phyloP scores from a whole-genome alignment of 805 yeast genomes.

The Ogataea angusta region DNA sequence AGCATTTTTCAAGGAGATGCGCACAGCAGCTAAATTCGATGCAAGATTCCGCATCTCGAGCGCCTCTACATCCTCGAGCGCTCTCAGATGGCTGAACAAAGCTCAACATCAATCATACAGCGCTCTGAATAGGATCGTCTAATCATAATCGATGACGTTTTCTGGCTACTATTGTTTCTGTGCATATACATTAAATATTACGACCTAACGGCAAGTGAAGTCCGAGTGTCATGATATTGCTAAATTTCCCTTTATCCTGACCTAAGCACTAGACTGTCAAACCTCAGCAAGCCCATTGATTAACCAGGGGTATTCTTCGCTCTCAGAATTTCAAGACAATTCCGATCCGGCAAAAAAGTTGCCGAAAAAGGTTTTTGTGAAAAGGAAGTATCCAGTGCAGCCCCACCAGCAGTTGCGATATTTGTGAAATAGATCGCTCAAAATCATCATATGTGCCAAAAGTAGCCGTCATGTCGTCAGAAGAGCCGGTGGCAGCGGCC shows the following conservation, averaged over 20 bases:
- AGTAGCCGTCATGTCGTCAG: constrained; percentile 7
- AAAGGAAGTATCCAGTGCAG: background rate
- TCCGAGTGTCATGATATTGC: background rate
- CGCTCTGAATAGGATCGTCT: constrained; percentile 16
- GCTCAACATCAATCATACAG: constrained; percentile 21
- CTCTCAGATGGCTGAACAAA: constrained; percentile 5
- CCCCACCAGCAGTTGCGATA: background rate
- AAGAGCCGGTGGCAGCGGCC: constrained; percentile 11
- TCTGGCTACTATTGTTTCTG: constrained; percentile 1
- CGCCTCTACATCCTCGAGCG: constrained; percentile 7
- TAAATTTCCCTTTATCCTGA: background rate
- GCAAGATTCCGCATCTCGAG: constrained; percentile 25
- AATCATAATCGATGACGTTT: background rate
- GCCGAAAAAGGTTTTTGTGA: constrained; percentile 1
- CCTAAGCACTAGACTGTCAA: background rate
- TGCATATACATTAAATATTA: constrained; percentile 1
- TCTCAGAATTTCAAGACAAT: background rate
- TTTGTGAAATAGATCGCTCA: background rate
- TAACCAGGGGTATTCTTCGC: background rate
- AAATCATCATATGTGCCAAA: background rate
- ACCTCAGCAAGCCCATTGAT: background rate
- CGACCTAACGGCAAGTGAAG: background rate
- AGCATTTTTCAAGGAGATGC: constrained; percentile 56
- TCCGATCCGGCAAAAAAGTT: background rate
- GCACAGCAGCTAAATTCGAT: constrained; percentile 42